Conservation (phyloP, 2,329 filamentous ascomycete genomes). For the Neonectria coccinea region DNA sequence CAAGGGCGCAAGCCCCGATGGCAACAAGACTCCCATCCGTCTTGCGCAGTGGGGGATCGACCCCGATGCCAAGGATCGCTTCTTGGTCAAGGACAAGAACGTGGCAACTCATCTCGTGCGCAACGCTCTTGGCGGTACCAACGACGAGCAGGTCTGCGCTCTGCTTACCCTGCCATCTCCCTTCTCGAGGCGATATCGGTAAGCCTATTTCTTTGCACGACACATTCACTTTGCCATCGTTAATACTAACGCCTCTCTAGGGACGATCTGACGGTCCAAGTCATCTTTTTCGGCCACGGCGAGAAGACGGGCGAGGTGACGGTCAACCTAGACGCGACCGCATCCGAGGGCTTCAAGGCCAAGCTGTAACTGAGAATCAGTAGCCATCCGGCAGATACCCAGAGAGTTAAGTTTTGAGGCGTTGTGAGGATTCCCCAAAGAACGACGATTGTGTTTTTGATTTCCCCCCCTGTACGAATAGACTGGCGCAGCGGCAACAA, state of each 20-base stretch:
- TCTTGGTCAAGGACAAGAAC: slow-evolving; percentile 94
- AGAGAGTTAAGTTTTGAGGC: slow-evolving; percentile 39
- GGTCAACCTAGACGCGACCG: slow-evolving; percentile 88
- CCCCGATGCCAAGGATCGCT: slow-evolving; percentile 79
- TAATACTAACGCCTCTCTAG: slow-evolving; percentile 57
- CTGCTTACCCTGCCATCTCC: slow-evolving; percentile 91
- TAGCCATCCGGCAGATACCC: neutral
- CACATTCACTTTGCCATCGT: neutral
- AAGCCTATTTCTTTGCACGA: slow-evolving; percentile 31
- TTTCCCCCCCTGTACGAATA: slow-evolving; percentile 23
- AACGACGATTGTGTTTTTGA: slow-evolving; percentile 18
- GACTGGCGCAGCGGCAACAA: slow-evolving; percentile 6
- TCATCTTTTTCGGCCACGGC: slow-evolving; percentile 96
- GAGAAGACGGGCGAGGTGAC: slow-evolving; percentile 81
- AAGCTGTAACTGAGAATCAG: slow-evolving; percentile 50
- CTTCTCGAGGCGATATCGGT: slow-evolving; percentile 92
- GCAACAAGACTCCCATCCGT: slow-evolving; percentile 88
- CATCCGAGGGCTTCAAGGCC: slow-evolving; percentile 56
- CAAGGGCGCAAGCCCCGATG: slow-evolving; percentile 63
- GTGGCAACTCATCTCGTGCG: slow-evolving; percentile 94
- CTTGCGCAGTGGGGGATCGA: slow-evolving; percentile 91
- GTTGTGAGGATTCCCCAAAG: slow-evolving; percentile 32
- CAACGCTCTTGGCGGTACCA: slow-evolving; percentile 93
- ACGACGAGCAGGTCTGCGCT: slow-evolving; percentile 93
- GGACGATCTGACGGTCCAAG: slow-evolving; percentile 96